Base-by-base conservation (phyloP, 306 rosid species). In the Elaeagnus macrophylla region DNA sequence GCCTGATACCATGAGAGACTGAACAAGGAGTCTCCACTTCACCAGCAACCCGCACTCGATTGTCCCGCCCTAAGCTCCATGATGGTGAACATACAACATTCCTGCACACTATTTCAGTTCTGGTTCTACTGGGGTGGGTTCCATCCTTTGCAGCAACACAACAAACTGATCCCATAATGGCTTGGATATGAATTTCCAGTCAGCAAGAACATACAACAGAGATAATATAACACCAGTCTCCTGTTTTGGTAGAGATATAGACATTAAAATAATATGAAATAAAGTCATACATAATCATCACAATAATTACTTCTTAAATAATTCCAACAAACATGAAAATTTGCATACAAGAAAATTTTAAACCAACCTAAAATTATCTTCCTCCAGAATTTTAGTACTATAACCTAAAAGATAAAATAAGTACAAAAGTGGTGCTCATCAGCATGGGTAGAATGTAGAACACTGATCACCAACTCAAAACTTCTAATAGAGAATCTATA, bases 21-120 rank as follows among this genome's bases (percentile, higher is more conserved):
- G 51, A 74, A 66, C 42, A 25, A 40, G 65, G 59, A 69, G 77
- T 68, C 52, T 77, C 86, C 53, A 57, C 61, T 74, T 76, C 85
- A 25, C 80, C 75, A 25, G 78, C 68, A 51, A 77, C 81, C 48
- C 72, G 81, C 10, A 78, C 71, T 47, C 70, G 70, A 61, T 67
- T 79, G 64, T 83, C 83, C 79, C 77, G 64, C 39, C 41, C 77
- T 48, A 72, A 80, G 63, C 79, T 79, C 76, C 81, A 83, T 12
- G 81, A 64, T 13, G 83, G 86, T 4, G 81, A 79, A 58, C 62
- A 62, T 39, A 66, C 52, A 8, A 54, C 76, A 75, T 77, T 66
- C 67, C 86, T 72, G 12, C 48, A 59, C 45, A 69, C 54, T 51
- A 43, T 67, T 53, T 79, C 81, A 74, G 65, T 64, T 44, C 66